Conservation (phyloP, 2,329 filamentous ascomycete genomes). For the Triangularia verruculosa region DNA sequence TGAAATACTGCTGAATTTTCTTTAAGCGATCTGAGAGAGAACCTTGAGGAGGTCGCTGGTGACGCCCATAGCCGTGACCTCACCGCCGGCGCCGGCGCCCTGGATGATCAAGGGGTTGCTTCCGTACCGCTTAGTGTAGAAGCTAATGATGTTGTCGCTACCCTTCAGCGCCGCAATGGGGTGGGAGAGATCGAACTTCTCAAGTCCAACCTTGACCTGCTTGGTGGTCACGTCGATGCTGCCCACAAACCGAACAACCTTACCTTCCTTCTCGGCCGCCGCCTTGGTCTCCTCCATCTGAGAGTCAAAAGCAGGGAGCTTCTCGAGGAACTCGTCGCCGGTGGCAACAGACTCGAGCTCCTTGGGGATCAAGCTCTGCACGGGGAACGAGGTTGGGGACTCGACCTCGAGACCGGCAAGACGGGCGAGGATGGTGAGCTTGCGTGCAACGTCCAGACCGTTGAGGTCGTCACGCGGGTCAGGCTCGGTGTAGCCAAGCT, state of each 20-base stretch:
- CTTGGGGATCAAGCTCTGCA: conserved; percentile 87
- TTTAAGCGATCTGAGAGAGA: conserved; percentile 59
- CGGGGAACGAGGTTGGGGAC: conserved; percentile 84
- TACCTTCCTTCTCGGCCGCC: conserved; percentile 81
- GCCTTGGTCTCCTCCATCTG: conserved; percentile 86
- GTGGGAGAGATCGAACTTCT: conserved; percentile 83
- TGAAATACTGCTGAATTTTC: not conserved
- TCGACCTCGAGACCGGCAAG: conserved; percentile 78
- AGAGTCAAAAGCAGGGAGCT: conserved; percentile 77
- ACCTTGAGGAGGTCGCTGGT: conserved; percentile 92
- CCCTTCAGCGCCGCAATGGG: conserved; percentile 94
- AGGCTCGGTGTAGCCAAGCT: conserved; percentile 87
- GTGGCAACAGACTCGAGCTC: conserved; percentile 74
- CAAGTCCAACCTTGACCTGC: conserved; percentile 84
- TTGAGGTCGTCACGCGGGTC: conserved; percentile 85
- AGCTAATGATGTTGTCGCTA: conserved; percentile 98
- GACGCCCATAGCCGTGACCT: conserved; percentile 97
- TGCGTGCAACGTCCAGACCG: conserved; percentile 87
- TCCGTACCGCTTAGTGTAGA: conserved; percentile 95
- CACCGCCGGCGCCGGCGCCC: conserved; percentile 88
- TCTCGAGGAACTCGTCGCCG: conserved; percentile 81
- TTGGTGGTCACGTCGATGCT: conserved; percentile 82
- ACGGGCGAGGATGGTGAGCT: conserved; percentile 90
- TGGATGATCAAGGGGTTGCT: conserved; percentile 89
- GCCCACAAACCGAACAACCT: conserved; percentile 91